These are phyloP conservation scores for Coemansia sp. DNA, from an alignment of 192 early-diverging fungal species.

Conservation along the genomic window DNA sequence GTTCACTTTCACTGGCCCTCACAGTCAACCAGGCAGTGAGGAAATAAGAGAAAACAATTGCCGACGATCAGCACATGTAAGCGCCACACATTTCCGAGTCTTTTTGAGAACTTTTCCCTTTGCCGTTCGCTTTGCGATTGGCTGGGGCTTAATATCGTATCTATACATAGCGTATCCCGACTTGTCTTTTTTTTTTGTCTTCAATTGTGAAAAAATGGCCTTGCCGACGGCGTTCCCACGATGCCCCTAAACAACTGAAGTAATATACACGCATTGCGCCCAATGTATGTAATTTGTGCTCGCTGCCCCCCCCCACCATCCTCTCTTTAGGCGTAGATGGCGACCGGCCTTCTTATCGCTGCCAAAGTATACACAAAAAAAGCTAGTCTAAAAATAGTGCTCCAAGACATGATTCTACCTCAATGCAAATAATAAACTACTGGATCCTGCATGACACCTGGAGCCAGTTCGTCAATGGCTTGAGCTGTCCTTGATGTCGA, in stretches of 20 bases:
- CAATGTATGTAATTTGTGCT: not conserved
- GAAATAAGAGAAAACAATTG: not conserved
- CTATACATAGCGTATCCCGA: not conserved
- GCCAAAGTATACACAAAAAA: not conserved
- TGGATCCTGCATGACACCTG: too few species aligned
- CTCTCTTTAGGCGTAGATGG: not conserved
- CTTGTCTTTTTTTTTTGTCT: not conserved
- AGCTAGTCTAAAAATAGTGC: not conserved
- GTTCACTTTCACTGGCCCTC: too few species aligned
- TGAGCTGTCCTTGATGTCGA: not conserved
- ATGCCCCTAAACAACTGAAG: not conserved
- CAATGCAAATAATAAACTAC: not conserved
- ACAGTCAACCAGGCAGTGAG: not conserved
- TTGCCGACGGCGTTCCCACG: not conserved
- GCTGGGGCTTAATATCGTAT: not conserved
- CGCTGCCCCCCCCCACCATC: not conserved
- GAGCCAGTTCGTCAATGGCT: not conserved
- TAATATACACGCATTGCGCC: not conserved
- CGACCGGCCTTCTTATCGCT: not conserved
- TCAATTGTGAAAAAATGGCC: not conserved
- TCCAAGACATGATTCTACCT: not conserved
- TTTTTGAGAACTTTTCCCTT: not conserved
- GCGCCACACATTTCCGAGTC: not conserved
- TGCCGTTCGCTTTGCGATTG: not conserved
- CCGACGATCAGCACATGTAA: not conserved